A percentile compares a stretch with the other conserved stretches of the same genome.
These are phyloP conservation scores for Rhynchosporium secalis DNA, from an alignment of 2,329 filamentous ascomycete genomes.

Conservation along the genomic window DNA sequence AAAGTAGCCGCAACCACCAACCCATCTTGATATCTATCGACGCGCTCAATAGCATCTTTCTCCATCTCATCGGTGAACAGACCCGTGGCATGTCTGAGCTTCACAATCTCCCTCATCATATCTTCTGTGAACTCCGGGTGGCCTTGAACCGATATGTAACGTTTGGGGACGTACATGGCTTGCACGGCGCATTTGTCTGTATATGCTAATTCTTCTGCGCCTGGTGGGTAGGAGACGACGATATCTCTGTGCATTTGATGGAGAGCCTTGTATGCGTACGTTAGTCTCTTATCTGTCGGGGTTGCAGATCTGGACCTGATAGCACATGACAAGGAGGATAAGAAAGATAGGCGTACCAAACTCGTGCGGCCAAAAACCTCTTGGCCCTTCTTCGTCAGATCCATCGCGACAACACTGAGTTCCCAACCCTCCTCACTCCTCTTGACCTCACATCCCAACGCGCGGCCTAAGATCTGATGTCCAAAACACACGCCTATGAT, in stretches of 20 bases:
- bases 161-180: slow-evolving; percentile 69
- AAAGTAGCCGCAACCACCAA: slow-evolving; percentile 73
- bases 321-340: not conserved
- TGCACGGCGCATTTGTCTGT: slow-evolving; percentile 72
- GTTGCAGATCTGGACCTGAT: not conserved
- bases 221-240: slow-evolving; percentile 62
- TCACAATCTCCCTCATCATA: slow-evolving; percentile 69
- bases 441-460: slow-evolving; percentile 66
- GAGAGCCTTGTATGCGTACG: slow-evolving; percentile 55
- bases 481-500: slow-evolving; percentile 86
- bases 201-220: slow-evolving; percentile 62
- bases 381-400: slow-evolving; percentile 68
- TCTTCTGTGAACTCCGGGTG: slow-evolving; percentile 79
- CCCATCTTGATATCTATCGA: slow-evolving; percentile 72
- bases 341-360: slow-evolving; percentile 44
- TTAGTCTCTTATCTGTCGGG: not conserved
- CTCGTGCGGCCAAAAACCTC: slow-evolving; percentile 68
- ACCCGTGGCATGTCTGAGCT: slow-evolving; percentile 62
- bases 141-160: slow-evolving; percentile 76
- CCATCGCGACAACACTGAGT: slow-evolving; percentile 68
- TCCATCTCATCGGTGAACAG: slow-evolving; percentile 71
- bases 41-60: slow-evolving; percentile 66
- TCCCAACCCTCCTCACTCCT: slow-evolving; percentile 76
- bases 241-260: slow-evolving; percentile 88
- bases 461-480: slow-evolving; percentile 79